A percentile compares a stretch with the other conserved stretches of the same genome.
Evolutionary conservation across 257 asterid genomes (phyloP).

Genomic region (Paulownia fortunei): DNA sequence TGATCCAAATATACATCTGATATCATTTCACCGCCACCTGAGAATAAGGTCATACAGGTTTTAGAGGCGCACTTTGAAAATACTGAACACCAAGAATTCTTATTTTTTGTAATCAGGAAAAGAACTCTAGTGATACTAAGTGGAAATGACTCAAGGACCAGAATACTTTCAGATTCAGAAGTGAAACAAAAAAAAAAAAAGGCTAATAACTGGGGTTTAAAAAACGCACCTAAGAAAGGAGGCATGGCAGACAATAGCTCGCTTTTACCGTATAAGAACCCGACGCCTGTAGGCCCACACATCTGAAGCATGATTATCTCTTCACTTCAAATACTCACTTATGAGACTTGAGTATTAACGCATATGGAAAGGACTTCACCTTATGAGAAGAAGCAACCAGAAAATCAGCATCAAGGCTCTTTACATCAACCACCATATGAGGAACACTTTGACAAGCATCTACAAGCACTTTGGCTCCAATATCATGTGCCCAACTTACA

Average conservation of each 20-base stretch:
- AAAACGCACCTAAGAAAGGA: conserved; percentile 83
- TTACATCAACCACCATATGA: conserved; percentile 90
- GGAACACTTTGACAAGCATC: conserved; percentile 99
- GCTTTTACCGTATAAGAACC: conserved; percentile 88
- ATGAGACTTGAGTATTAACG: conserved; percentile 33
- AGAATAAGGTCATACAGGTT: conserved; percentile 30
- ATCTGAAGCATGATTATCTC: conserved; percentile 89
- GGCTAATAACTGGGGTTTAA: background rate
- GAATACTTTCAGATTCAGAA: conserved; percentile 10
- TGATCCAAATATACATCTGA: conserved; percentile 88
- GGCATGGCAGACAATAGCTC: conserved; percentile 87
- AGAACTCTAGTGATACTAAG: conserved; percentile 9
- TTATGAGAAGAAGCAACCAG: conserved; percentile 98
- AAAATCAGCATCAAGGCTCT: conserved; percentile 81
- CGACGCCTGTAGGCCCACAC: conserved; percentile 99
- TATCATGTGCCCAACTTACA: conserved; percentile 86
- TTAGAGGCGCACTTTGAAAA: conserved; percentile 9
- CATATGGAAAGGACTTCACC: conserved; percentile 57
- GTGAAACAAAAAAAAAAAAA: conserved; percentile 15
- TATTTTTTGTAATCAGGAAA: background rate
- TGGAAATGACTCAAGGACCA: background rate
- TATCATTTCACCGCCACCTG: conserved; percentile 99
- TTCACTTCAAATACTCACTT: conserved; percentile 50
- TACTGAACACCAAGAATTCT: background rate
- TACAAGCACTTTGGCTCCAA: conserved; percentile 91